Conservation (phyloP, 1,139 yeast genomes). For the Lodderomyces theae region DNA sequence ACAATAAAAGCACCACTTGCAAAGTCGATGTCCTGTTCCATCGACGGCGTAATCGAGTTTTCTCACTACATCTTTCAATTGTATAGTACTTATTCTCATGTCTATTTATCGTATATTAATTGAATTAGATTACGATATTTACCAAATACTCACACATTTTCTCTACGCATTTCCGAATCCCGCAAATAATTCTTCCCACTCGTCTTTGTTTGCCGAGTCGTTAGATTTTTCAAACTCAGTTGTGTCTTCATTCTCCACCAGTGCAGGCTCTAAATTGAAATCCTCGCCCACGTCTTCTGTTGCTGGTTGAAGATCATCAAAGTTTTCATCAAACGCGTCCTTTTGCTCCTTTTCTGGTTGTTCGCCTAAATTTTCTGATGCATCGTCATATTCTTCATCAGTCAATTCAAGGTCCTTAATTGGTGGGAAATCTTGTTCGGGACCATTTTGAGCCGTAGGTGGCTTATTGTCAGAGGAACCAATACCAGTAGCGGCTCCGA, state of each 20-base stretch:
- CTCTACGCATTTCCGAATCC: conserved; percentile 68
- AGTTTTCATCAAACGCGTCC: conserved; percentile 23
- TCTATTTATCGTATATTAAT: too few relatives aligned
- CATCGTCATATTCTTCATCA: conserved; percentile 47
- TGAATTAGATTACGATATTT: background rate
- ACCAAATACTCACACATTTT: conserved; percentile 10
- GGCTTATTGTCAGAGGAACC: conserved; percentile 12
- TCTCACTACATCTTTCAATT: too few relatives aligned
- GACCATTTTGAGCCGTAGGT: too few relatives aligned
- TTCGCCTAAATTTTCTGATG: conserved; percentile 35
- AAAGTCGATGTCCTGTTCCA: too few relatives aligned
- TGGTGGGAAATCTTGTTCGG: conserved; percentile 78
- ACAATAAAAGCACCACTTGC: too few relatives aligned
- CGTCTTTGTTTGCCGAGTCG: conserved; percentile 54
- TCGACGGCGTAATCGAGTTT: too few relatives aligned
- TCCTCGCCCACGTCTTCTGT: conserved; percentile 36
- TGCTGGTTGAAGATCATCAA: conserved; percentile 42
- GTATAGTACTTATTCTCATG: too few relatives aligned
- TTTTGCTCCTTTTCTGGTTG: conserved; percentile 8
- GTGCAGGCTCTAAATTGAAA: conserved; percentile 44
- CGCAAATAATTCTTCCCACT: conserved; percentile 93
- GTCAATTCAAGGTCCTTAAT: conserved; percentile 60
- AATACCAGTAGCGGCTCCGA: conserved; percentile 15
- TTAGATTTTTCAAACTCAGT: conserved; percentile 20
- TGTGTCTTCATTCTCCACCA: conserved; percentile 31